Conservation (phyloP, 2,329 filamentous ascomycete genomes). For the Aureobasidium musti region DNA sequence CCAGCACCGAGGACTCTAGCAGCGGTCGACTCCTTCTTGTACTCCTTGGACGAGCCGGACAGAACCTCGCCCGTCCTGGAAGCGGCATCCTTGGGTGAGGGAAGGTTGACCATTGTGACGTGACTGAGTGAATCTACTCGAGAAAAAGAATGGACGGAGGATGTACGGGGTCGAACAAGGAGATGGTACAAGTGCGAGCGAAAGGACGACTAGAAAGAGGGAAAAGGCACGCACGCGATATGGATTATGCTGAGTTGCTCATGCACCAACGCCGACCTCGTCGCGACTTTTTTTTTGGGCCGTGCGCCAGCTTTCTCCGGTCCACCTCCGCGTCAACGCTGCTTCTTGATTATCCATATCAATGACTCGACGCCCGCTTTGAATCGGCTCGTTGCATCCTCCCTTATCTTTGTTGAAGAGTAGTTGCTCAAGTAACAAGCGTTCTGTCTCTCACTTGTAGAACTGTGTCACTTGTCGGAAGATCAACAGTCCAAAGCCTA, state of each 20-base stretch:
- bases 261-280: conserved; percentile 1
- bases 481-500: neutral
- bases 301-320: conserved; percentile 20
- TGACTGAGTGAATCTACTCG: conserved; percentile 1
- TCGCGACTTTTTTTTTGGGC: conserved; percentile 8
- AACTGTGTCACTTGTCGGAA: neutral
- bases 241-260: conserved; percentile 18
- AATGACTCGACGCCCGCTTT: conserved; percentile 3
- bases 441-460: neutral
- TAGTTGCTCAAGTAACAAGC: neutral
- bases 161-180: conserved; percentile 17
- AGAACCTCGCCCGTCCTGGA: neutral
- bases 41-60: conserved; percentile 54
- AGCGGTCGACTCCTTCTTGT: conserved; percentile 83
- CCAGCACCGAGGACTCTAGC: conserved; percentile 91
- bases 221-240: conserved; percentile 19
- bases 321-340: conserved; percentile 11
- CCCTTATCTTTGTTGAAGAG: neutral
- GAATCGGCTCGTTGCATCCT: neutral
- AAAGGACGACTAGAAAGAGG: neutral
- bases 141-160: conserved; percentile 1
- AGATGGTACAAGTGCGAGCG: conserved; percentile 4
- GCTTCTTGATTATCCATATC: neutral
- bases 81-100: conserved; percentile 31
- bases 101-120: conserved; percentile 34